These are phyloP conservation scores for Westerdykella aurantiaca DNA, from an alignment of 2,329 filamentous ascomycete species.

Conservation along the genomic window DNA sequence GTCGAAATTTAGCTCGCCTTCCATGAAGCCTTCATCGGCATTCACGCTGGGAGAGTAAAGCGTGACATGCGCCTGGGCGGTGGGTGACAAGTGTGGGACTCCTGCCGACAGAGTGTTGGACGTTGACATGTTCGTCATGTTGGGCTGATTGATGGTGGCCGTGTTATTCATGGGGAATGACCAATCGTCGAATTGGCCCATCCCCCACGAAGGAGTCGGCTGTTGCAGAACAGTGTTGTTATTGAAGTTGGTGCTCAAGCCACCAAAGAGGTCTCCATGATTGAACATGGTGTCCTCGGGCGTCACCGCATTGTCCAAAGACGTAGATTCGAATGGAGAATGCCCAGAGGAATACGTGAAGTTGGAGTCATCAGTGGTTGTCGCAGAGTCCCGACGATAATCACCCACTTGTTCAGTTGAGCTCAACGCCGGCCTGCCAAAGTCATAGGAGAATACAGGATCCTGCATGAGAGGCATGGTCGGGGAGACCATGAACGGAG, in stretches of 20 bases:
- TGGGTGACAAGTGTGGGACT: slow-evolving; percentile 58
- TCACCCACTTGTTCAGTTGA: slow-evolving; percentile 26
- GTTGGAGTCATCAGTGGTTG: slow-evolving; percentile 31
- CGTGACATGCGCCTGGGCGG: slow-evolving; percentile 62
- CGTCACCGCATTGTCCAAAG: slow-evolving; percentile 42
- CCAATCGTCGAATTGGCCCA: slow-evolving; percentile 38
- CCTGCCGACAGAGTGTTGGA: slow-evolving; percentile 4
- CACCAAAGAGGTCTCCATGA: slow-evolving; percentile 55
- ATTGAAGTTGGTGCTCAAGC: slow-evolving; percentile 58
- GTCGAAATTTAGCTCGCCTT: slow-evolving; percentile 38
- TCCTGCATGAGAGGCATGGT: slow-evolving; percentile 34
- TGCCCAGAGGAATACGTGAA: slow-evolving; percentile 38
- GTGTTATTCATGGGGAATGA: slow-evolving; percentile 23
- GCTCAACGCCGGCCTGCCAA: slow-evolving; percentile 29
- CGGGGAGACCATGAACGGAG: slow-evolving; percentile 39
- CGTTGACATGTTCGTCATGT: background rate
- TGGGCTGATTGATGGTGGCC: slow-evolving; percentile 9
- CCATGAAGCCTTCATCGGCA: slow-evolving; percentile 60
- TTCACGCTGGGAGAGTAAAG: slow-evolving; percentile 61
- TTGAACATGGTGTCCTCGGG: slow-evolving; percentile 48
- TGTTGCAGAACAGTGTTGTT: slow-evolving; percentile 49
- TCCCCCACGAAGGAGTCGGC: slow-evolving; percentile 43
- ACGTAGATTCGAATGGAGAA: slow-evolving; percentile 38
- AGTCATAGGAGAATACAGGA: slow-evolving; percentile 25
- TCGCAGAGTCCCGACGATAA: slow-evolving; percentile 34